Evolutionary conservation across 2,329 filamentous ascomycete species (phyloP).

Genomic region (Arthrobotrys iridis): DNA sequence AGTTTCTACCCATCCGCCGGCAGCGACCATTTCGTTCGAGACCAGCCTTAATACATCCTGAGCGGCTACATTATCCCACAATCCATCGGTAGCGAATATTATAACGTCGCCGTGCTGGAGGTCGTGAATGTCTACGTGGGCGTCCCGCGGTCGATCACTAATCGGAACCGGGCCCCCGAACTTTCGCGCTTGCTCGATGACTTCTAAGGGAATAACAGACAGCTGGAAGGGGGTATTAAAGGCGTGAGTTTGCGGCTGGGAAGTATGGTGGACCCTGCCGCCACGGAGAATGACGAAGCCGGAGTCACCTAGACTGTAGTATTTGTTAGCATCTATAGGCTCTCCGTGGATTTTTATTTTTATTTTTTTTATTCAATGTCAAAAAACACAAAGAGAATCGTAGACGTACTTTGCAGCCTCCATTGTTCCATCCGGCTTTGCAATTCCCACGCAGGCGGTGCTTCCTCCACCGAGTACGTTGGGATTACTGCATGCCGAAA

Average conservation of each 20-base stretch:
- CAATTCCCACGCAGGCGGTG: conserved; percentile 88
- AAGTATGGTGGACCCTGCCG: conserved; percentile 84
- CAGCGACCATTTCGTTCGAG: conserved; percentile 76
- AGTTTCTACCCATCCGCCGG: conserved; percentile 77
- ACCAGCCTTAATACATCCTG: conserved; percentile 86
- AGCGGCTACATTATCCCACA: conserved; percentile 94
- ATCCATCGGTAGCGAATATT: conserved; percentile 92
- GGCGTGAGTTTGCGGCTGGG: conserved; percentile 87
- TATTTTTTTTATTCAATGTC: not conserved
- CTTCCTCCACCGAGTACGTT: conserved; percentile 83
- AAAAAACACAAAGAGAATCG: conserved; percentile 3
- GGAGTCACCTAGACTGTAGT: conserved; percentile 79
- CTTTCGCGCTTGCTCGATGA: conserved; percentile 79
- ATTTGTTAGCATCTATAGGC: not conserved
- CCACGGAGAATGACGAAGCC: conserved; percentile 88
- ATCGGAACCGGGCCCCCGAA: conserved; percentile 81
- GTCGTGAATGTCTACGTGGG: conserved; percentile 78
- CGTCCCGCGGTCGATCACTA: conserved; percentile 83
- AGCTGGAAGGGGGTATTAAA: conserved; percentile 99
- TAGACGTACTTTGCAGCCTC: conserved; percentile 80
- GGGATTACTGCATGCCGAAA: conserved; percentile 78
- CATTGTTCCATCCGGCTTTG: conserved; percentile 75
- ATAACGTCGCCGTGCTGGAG: conserved; percentile 91
- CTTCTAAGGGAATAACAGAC: conserved; percentile 81
- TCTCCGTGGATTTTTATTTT: conserved; percentile 32